Conservation (phyloP, 225 moss, liverwort and hornwort genomes). For the Bryum argenteum region DNA sequence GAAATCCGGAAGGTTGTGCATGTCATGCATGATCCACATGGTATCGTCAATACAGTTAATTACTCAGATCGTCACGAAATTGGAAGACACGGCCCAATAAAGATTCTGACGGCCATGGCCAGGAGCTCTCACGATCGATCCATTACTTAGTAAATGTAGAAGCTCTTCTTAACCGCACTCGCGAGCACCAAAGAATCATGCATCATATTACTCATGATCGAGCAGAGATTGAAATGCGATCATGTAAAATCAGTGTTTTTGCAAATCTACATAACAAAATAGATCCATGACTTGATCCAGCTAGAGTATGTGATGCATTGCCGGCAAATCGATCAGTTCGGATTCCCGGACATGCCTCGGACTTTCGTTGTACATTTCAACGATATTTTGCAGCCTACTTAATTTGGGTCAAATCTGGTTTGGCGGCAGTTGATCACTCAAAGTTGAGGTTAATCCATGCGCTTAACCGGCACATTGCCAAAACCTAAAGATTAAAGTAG, state of each 20-base stretch:
- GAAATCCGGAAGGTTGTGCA: not conserved
- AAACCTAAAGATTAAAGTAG: too few relatives aligned
- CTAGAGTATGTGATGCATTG: too few relatives aligned
- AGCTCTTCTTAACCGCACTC: not conserved
- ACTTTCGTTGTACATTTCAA: too few relatives aligned
- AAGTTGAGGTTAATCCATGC: too few relatives aligned
- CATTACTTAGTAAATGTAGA: not conserved
- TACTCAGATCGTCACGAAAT: not conserved
- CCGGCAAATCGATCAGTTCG: too few relatives aligned
- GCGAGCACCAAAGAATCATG: not conserved
- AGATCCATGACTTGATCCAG: too few relatives aligned
- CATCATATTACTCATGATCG: not conserved
- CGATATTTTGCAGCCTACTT: too few relatives aligned
- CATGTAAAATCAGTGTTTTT: not conserved
- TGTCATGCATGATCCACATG: not conserved
- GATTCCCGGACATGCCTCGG: too few relatives aligned
- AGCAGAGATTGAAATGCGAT: not conserved
- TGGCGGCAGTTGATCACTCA: too few relatives aligned
- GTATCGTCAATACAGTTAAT: not conserved
- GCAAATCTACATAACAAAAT: not conserved
- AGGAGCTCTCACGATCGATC: not conserved
- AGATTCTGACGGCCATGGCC: not conserved
- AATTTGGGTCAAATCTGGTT: too few relatives aligned
- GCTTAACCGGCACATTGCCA: too few relatives aligned
- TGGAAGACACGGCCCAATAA: too few relatives aligned